Base-by-base conservation (phyloP, 768 basidiomycete genomes). In the Suillus ampliporus region DNA sequence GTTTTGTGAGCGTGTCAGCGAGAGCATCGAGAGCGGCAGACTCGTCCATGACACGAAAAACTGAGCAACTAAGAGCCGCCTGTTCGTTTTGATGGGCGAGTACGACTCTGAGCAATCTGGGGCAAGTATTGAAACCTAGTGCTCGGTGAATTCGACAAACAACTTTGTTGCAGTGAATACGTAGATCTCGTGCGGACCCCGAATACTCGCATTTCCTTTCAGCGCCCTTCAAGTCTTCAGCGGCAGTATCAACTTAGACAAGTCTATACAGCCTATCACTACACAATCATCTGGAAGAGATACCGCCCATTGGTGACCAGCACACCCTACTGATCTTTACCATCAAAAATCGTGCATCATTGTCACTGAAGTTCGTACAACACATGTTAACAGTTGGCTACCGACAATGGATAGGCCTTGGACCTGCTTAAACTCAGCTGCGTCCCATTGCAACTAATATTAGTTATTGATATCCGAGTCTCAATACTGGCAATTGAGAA, bases 21-120 rank as follows among this genome's bases (percentile, higher is more conserved):
- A 92, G 80, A 10, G 86, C 88, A 56, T 91, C 88, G 60, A 93
- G 82, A 34, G 84, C 80, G 61, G 85, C 78, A 35, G 82, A 74
- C 68, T 87, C 84, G 71, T 88, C 82, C 87, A 88, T 89, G 59
- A 19, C 35, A 38, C 59, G 11, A 17, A 37, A 60, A 51, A 40
- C 11, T 19, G 15, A 26, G 28, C 34, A 50, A 50, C 48, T 17
- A 28, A 50, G 28, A 31, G 28, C 28, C 11, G 5, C 19, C 31
- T 51, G 31, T 51, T 51, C 3, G 50, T 51, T 51, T 51, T 31
- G 31, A 51, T 51, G 28, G 48, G 9, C 17, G 19, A 19, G 8
- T 48, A 28, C 26, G 17, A 11, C 48, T 31, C 31, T 6, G 31
- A 31, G 31, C 31, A 31, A 31, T 31, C 31, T 50, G 47, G 8